Evolutionary conservation across 805 yeast genomes (phyloP).

Genomic region (Candida ascalaphidarum): DNA sequence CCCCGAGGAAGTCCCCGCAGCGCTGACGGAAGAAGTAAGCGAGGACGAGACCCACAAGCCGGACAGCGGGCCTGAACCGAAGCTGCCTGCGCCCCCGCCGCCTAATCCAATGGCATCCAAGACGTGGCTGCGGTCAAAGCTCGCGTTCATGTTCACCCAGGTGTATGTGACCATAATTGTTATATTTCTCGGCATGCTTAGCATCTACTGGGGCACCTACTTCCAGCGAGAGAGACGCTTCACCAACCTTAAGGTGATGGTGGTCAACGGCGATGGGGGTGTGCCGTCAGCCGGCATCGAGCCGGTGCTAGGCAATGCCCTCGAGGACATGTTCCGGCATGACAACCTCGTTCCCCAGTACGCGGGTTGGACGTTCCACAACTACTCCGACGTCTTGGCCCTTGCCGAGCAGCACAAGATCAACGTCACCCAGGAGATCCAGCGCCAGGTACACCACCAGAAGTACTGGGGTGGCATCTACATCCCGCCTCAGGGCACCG

Average conservation of each 20-base stretch:
- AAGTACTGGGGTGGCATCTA: conserved; percentile 22
- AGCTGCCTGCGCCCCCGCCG: neutral
- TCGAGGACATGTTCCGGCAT: conserved; percentile 8
- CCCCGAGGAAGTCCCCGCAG: neutral
- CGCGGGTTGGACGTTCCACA: conserved; percentile 12
- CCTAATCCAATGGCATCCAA: neutral
- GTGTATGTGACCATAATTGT: conserved; percentile 12
- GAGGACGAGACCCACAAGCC: conserved; percentile 6
- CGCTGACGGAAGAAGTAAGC: conserved; percentile 1
- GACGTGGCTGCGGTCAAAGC: neutral
- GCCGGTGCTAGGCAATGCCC: conserved; percentile 11
- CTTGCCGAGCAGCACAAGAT: conserved; percentile 10
- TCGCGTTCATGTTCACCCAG: conserved; percentile 2
- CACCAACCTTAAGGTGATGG: conserved; percentile 25
- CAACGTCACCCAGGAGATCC: conserved; percentile 11
- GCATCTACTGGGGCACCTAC: conserved; percentile 35
- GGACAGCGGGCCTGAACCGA: no score
- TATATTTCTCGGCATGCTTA: conserved; percentile 21
- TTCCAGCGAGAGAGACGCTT: conserved; percentile 20
- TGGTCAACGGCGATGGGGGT: conserved; percentile 22
- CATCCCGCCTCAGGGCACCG: conserved; percentile 17
- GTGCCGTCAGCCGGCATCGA: conserved; percentile 1
- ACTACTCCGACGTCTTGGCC: conserved; percentile 5
- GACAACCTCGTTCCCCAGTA: conserved; percentile 4
- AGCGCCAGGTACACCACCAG: conserved; percentile 15